Evolutionary conservation across 176 grass and related monocot genomes (phyloP).

Genomic region (Poa pratensis): DNA sequence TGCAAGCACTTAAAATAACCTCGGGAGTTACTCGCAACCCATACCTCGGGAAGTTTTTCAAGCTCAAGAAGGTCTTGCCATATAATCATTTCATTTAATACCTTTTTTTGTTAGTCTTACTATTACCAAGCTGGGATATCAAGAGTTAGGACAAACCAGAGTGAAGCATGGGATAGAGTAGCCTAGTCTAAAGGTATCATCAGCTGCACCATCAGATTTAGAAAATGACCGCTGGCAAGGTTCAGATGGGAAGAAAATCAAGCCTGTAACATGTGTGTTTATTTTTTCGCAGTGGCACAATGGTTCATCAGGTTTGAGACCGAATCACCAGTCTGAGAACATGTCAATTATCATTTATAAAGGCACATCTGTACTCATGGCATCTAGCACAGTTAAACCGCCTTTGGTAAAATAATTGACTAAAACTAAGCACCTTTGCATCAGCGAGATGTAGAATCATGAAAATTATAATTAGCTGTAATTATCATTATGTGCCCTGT

Average conservation of each 20-base stretch:
- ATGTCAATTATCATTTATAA: not conserved
- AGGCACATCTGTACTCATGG: not conserved
- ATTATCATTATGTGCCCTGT: no score
- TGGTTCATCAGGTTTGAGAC: not conserved
- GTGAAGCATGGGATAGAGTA: not conserved
- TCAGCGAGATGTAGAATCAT: no score
- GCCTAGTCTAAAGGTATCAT: not conserved
- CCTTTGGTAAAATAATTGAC: no score
- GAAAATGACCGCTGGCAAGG: not conserved
- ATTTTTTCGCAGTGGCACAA: not conserved
- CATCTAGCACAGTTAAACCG: no score
- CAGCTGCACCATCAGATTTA: not conserved
- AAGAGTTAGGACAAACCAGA: not conserved
- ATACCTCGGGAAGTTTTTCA: slow-evolving; percentile 4
- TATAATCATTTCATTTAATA: not conserved
- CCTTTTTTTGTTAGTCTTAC: not conserved
- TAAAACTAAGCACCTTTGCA: no score
- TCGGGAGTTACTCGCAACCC: not conserved
- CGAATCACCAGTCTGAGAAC: not conserved
- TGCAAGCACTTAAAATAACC: not conserved
- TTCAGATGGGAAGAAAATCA: not conserved
- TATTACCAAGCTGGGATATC: not conserved
- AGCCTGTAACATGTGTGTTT: not conserved
- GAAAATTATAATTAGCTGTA: no score
- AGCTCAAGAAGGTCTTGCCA: no score